phyloP scores from a whole-genome alignment of 2,329 filamentous ascomycete species.

The Cladosporium sp. region DNA sequence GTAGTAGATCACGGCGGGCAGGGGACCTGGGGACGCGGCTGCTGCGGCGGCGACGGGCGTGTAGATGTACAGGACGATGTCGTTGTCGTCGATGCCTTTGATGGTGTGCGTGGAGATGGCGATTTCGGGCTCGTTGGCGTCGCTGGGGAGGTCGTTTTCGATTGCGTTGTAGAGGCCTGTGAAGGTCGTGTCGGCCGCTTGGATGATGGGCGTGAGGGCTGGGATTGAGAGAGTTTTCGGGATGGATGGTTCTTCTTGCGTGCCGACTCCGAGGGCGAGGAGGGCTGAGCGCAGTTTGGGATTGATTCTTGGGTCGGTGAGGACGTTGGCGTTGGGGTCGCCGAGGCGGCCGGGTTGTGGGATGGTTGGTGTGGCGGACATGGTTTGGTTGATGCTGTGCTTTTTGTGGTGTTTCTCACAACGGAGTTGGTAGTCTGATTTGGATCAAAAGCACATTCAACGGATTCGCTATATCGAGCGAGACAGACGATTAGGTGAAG shows the following conservation, averaged over 20 bases:
- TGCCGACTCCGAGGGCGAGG: conserved; percentile 19
- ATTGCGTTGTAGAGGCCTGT: conserved; percentile 73
- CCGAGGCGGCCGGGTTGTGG: conserved; percentile 22
- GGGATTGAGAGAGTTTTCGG: conserved; percentile 15
- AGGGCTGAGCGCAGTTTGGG: conserved; percentile 22
- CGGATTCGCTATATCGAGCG: no score
- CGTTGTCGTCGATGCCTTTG: conserved; percentile 22
- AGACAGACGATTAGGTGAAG: no score
- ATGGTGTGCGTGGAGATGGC: conserved; percentile 16
- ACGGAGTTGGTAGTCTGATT: no score
- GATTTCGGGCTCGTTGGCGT: conserved; percentile 18
- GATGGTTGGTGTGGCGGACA: conserved; percentile 10
- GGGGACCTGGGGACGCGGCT: conserved; percentile 8
- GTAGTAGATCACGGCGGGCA: conserved; percentile 27
- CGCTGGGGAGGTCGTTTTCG: conserved; percentile 54
- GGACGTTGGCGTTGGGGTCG: conserved; percentile 21
- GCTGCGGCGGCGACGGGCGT: conserved; percentile 4
- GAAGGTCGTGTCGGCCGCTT: conserved; percentile 13
- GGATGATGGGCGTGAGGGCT: conserved; percentile 1
- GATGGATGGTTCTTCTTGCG: conserved; percentile 2
- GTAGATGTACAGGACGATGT: conserved; percentile 19
- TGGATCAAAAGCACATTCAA: no score
- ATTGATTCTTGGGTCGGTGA: conserved; percentile 24
- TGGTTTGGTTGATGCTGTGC: not conserved
- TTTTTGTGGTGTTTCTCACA: not conserved